Evolutionary conservation across 805 yeast genomes (phyloP), one percentile per base, ranked within the genome.

Genomic region (Metschnikowia bowlesiae): DNA sequence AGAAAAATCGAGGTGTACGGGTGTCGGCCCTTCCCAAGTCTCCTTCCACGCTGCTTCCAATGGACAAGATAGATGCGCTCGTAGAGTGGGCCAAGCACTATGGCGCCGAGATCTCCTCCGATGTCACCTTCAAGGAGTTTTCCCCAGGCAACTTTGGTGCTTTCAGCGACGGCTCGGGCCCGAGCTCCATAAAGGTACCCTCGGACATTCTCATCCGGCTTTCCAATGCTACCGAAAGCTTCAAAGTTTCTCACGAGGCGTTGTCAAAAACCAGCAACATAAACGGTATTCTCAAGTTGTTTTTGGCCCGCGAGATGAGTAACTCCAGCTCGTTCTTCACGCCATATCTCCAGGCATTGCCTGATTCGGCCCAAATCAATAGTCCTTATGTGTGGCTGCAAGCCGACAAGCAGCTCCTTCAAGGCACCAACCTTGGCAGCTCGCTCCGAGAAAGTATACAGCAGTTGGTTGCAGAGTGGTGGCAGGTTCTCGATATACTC

Each of bases 401-500:
- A 0, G 68, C 67, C 2, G 87, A 85, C 39, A 71, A 79, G 48
- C 63, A 67, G 5, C 61, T 75, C 33, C 63, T 90, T 9, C 70
- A 74, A 39, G 91, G 91, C 0, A 85, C 96, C 0, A 91, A 89
- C 62, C 72, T 88, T 28, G 79, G 76, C n/a, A 68, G 76, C 39
- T 75, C 84, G 1, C 62, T 85, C 33, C 72, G 74, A 22, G 73
- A 73, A n/a, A 75, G 77, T 39, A 62, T 81, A 31, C 62, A 60
- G 4, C 60, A 61, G 4, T 63, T 84, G 49, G 65, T 83, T 4
- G 79, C 79, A 39, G 92, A 86, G 61, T 89, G 91, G 92, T 59
- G 75, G 74, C 62, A 60, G 50, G 51, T 64, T 10, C 58, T 72
- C 30, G 65, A 63, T 36, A 42, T 60, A 18, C 49, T 73, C 34